Conservation (phyloP, 495 filamentous ascomycete genomes). For the Saxophila tyrrhenica region DNA sequence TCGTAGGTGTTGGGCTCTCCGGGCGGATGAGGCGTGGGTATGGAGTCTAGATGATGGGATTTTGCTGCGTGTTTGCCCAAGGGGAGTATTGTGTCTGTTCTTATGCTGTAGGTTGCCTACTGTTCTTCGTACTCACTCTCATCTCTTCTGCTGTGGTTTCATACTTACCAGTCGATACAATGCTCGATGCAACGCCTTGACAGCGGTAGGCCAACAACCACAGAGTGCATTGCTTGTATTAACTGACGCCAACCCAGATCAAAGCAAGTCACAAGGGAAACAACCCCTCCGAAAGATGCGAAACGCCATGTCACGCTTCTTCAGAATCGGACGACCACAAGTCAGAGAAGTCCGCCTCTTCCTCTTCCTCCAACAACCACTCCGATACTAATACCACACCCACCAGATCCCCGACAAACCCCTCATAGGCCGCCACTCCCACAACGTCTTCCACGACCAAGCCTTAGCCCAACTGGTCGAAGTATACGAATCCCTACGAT, state of each 20-base stretch:
- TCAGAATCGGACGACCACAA: background rate
- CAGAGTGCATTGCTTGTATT: background rate
- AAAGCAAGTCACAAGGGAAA: background rate
- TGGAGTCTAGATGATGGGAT: too few relatives aligned
- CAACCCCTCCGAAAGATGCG: background rate
- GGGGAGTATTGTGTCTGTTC: too few relatives aligned
- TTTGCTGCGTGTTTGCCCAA: too few relatives aligned
- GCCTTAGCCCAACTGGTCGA: background rate
- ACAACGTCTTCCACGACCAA: slow-evolving; percentile 1
- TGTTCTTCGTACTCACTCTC: background rate
- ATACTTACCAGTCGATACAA: background rate
- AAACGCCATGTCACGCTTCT: background rate
- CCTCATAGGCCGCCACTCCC: background rate
- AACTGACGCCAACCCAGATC: background rate
- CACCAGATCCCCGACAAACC: background rate
- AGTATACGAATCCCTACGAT: background rate
- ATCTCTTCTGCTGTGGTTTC: background rate
- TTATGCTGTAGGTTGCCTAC: too few relatives aligned
- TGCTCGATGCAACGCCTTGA: background rate
- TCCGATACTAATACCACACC: background rate
- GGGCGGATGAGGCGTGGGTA: too few relatives aligned
- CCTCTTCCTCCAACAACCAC: background rate
- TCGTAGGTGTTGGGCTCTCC: background rate
- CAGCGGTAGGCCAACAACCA: background rate
- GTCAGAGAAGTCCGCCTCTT: too few relatives aligned